Evolutionary conservation across 2,329 filamentous ascomycete genomes (phyloP), one percentile per base, ranked within the genome.

Genomic region (Raffaelea albimanens): DNA sequence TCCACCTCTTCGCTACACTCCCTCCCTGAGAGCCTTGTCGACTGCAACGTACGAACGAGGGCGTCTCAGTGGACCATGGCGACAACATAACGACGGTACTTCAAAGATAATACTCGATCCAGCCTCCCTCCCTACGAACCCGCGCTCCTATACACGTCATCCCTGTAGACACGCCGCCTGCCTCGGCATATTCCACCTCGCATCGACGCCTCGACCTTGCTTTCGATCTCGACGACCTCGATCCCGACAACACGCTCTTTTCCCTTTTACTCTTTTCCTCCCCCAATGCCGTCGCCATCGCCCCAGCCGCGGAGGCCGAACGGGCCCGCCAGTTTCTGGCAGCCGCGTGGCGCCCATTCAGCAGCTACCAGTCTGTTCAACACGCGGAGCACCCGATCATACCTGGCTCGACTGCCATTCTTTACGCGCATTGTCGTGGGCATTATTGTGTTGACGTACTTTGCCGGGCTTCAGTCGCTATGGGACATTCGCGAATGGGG

Each of bases 381-480:
- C 29, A 65, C 75, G 52, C 81, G 87, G 56, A 75, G 89, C 57
- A 55, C 54, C 33, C 83, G 87, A 55, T 87, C 86, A 9, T 96
- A 95, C 63, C 60, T 95, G 55, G 72, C 87, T 51, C 83, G 89
- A 43, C 73, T 97, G n/a, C 91, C 93, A 33, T 72, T 97, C 2
- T 89, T 93, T 62, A 96, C 93, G 22, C 80, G 90, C 44, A 64
- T 76, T 18, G 75, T 89, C 14, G 63, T 89, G 19, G 59, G 81
- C 4, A 66, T 82, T 40, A 85, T 95, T 49, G 59, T 85, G 29
- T 67, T 71, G 13, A 75, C 87, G 52, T 94, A 84, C 80, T 57
- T 87, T 33, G 70, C 83, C 7, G 75, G 82, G 40, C 63, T 90
- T 36, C 83, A 86, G 57, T 73, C 78, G 16, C 68, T 82, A 9